Percentiles rank a stretch among this genome's conserved stretches.
phyloP scores from a whole-genome alignment of 2,329 filamentous ascomycete genomes.

The Didymella pinodella region DNA sequence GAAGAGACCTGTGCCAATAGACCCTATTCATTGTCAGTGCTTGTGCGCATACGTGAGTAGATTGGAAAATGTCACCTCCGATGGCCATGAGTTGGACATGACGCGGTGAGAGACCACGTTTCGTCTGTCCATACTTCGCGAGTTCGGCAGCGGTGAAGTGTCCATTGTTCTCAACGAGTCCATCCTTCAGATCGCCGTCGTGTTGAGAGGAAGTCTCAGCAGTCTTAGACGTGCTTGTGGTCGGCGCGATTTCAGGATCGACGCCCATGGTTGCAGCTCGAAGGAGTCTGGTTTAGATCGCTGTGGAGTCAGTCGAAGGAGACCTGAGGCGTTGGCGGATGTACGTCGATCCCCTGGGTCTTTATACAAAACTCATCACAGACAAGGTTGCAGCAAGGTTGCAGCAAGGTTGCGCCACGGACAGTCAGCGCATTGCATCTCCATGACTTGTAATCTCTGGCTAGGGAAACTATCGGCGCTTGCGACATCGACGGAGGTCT shows the following conservation, averaged over 20 bases:
- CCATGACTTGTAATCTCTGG: conserved; percentile 19
- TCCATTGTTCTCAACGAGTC: conserved; percentile 11
- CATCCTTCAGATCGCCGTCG: conserved; percentile 14
- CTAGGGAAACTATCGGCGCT: conserved; percentile 7
- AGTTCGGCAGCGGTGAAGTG: conserved; percentile 22
- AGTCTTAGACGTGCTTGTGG: conserved; percentile 4
- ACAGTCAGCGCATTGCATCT: not conserved
- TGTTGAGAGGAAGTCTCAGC: conserved; percentile 12
- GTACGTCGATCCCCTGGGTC: not conserved
- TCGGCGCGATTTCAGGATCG: conserved; percentile 15
- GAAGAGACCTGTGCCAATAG: conserved; percentile 74
- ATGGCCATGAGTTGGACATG: conserved; percentile 70
- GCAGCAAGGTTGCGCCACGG: not conserved
- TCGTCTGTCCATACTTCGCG: conserved; percentile 19
- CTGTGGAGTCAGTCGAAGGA: not conserved
- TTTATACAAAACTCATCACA: conserved; percentile 8
- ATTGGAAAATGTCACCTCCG: conserved; percentile 39
- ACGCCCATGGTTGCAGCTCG: conserved; percentile 10
- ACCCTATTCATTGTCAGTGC: conserved; percentile 58
- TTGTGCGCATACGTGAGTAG: not conserved
- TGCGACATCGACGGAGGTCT: not conserved
- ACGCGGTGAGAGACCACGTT: conserved; percentile 57
- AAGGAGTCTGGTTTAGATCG: not conserved
- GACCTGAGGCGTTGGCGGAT: conserved; percentile 9
- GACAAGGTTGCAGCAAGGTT: not conserved